Conservation (phyloP, 306 rosid species). For the Inga oerstediana region DNA sequence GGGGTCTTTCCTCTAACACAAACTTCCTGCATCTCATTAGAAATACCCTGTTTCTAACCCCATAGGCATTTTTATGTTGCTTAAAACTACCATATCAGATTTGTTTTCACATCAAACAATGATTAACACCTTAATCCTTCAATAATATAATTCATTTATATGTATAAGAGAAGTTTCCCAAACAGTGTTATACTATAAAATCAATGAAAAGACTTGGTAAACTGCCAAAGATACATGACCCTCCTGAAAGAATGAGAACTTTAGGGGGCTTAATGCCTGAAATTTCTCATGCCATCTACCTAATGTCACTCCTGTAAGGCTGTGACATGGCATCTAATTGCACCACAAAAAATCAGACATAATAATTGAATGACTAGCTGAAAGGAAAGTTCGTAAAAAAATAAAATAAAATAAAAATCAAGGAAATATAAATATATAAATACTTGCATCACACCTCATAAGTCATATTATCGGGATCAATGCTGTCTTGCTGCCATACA, state of each 20-base stretch:
- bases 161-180: not conserved
- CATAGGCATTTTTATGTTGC: not conserved
- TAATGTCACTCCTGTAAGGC: not conserved
- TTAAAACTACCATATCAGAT: not conserved
- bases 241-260: not conserved
- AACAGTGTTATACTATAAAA: not conserved
- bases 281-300: conserved; percentile 5
- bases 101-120: not conserved
- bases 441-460: conserved; percentile 67
- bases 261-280: not conserved
- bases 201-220: not conserved
- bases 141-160: not conserved
- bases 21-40: conserved; percentile 16
- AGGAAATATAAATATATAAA: not conserved
- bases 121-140: not conserved
- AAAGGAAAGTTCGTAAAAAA: not conserved
- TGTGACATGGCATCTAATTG: conserved; percentile 2
- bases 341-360: conserved; percentile 13
- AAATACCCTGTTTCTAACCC: not conserved
- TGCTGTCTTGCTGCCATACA: conserved; percentile 83
- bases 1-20: not conserved
- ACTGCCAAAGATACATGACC: not conserved
- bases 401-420: not conserved
- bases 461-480: conserved; percentile 92
- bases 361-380: not conserved